Evolutionary conservation across 805 yeast genomes (phyloP), one percentile per base, ranked within the genome.

Genomic region (Kazachstania viticola): DNA sequence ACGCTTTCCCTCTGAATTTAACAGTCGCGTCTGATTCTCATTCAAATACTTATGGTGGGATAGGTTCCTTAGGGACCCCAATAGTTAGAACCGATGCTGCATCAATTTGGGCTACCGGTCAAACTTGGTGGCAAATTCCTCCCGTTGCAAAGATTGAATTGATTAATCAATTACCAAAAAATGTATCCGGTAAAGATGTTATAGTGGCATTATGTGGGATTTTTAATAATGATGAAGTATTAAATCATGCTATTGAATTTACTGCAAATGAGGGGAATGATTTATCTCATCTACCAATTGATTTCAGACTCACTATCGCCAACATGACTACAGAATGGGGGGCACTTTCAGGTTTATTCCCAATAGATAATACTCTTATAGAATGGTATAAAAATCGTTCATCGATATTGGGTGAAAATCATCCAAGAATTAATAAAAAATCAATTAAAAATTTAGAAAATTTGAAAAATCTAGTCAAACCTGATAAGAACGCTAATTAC

Each of bases 91-190:
- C 99, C 0, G 99, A 91, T 60, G 98, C 97, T 15, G 99, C 99
- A 4, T 75, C 96, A 8, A 88, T 91, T 43, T 91, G 99, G 99
- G 97, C 99, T 9, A 91, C 99, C 0, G 97, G 97, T 25, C 94
- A 85, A 62, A 91, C 98, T 3, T 91, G 99, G 99, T 91, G 98
- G 98, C 98, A 93, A 71, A 83, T 91, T 34, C 99, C 99, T 3
- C 97, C 98, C 1, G 97, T 91, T 16, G 98, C 97, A 22, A 74
- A 76, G 48, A 97, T 91, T 8, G 93, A 83, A 56, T 69, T 91
- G 34, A 65, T 69, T 42, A 95, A 95, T 27, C 58, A 71, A 44
- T 68, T 91, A 36, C 95, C 93, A 9, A 60, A 68, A 31, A 95
- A 95, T 13, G 85, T 83, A 13, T 75, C 94, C 3, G 99, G 99